Conservation (phyloP, 2,329 filamentous ascomycete genomes). For the Xylaria sp. region DNA sequence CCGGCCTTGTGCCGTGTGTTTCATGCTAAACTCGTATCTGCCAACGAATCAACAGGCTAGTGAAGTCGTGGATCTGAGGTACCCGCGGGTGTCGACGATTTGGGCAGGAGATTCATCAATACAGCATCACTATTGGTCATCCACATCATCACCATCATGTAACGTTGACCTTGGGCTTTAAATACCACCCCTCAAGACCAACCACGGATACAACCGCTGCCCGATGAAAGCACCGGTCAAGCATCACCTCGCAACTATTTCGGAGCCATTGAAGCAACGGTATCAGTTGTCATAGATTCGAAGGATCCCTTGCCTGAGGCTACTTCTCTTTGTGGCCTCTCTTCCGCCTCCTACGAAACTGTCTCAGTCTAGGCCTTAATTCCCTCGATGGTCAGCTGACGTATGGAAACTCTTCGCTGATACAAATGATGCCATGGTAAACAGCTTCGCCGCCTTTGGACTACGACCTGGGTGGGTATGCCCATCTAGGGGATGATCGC, state of each 20-base stretch:
- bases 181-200: conserved; percentile 19
- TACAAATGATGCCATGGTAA: conserved; percentile 12
- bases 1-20: conserved; percentile 17
- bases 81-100: conserved; percentile 21
- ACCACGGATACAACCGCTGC: background rate
- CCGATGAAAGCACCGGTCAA: conserved; percentile 3
- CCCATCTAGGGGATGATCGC: conserved; percentile 20
- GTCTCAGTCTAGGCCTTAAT: conserved; percentile 7
- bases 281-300: conserved; percentile 8
- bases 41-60: conserved; percentile 2
- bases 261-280: background rate
- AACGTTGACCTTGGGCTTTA: conserved; percentile 7
- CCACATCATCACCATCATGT: conserved; percentile 12
- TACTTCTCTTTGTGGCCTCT: conserved; percentile 6
- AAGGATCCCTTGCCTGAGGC: conserved; percentile 9
- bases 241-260: background rate
- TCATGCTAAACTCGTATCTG: conserved; percentile 15
- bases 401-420: background rate
- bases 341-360: conserved; percentile 17
- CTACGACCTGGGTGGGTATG: conserved; percentile 14
- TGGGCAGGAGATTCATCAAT: conserved; percentile 31
- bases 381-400: conserved; percentile 7
- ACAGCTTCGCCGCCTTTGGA: conserved; percentile 1
- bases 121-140: conserved; percentile 22
- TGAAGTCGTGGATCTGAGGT: conserved; percentile 3